These are phyloP conservation scores for Vachellia collinsii DNA, from an alignment of 306 rosid genomes.

Conservation along the genomic window DNA sequence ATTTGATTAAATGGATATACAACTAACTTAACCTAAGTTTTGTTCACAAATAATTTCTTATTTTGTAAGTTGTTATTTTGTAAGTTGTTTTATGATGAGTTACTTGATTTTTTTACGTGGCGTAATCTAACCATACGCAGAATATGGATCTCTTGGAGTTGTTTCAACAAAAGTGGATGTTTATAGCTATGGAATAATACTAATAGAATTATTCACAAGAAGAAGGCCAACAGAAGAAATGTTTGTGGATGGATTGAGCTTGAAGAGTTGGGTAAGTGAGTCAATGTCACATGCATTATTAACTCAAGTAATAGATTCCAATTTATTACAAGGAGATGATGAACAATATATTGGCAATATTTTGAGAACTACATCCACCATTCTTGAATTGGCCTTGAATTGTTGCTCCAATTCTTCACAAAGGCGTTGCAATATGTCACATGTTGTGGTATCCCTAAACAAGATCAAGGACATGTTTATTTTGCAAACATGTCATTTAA, in stretches of 20 bases:
- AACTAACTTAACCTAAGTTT: too few species aligned
- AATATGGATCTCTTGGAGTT: neutral
- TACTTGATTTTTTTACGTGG: too few species aligned
- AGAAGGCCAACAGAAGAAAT: neutral
- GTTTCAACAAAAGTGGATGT: neutral
- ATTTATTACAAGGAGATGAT: neutral
- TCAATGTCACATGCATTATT: neutral
- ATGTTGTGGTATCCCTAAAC: neutral
- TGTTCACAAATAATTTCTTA: too few species aligned
- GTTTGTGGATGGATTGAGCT: neutral
- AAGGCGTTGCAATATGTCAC: neutral
- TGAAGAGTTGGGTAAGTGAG: neutral
- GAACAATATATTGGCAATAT: neutral
- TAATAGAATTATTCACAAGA: slow-evolving; percentile 1
- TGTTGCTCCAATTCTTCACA: neutral
- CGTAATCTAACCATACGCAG: neutral
- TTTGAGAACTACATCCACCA: neutral
- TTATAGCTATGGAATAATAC: neutral
- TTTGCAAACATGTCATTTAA: neutral
- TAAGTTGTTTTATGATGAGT: neutral
- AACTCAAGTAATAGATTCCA: neutral
- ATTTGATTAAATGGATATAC: too few species aligned
- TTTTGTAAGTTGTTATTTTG: neutral
- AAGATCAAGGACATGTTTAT: neutral
- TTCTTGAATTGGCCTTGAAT: neutral